Percentiles rank a stretch among this genome's conserved stretches.
phyloP scores from a whole-genome alignment of 768 basidiomycete genomes.

The Vishniacozyma victoriae region DNA sequence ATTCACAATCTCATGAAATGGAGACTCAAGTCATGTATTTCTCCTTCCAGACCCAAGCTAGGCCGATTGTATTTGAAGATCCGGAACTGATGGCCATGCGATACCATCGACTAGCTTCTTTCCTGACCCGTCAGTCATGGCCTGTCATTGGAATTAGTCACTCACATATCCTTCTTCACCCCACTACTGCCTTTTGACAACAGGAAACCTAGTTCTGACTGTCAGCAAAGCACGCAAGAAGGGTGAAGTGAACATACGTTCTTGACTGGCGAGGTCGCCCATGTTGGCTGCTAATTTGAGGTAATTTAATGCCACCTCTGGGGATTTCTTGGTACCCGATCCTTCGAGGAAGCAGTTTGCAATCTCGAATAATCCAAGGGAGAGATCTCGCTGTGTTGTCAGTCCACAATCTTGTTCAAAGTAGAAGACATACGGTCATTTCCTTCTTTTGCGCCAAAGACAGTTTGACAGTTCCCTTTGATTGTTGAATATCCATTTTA shows the following conservation, averaged over 20 bases:
- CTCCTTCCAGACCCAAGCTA: conserved; percentile 46
- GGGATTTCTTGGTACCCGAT: conserved; percentile 41
- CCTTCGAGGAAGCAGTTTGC: conserved; percentile 43
- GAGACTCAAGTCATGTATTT: conserved; percentile 25
- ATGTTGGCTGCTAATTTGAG: conserved; percentile 37
- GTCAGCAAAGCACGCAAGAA: background rate
- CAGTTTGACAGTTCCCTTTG: conserved; percentile 14
- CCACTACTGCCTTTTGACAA: conserved; percentile 39
- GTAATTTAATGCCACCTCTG: conserved; percentile 39
- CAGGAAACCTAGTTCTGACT: conserved; percentile 40
- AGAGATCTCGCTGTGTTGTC: conserved; percentile 34
- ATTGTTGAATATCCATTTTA: conserved; percentile 21
- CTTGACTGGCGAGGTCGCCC: conserved; percentile 43
- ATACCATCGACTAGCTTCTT: conserved; percentile 46
- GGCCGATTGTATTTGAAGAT: conserved; percentile 31
- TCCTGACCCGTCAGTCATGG: conserved; percentile 12
- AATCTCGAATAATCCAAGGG: conserved; percentile 43
- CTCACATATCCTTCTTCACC: conserved; percentile 46
- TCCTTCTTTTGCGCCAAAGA: conserved; percentile 18
- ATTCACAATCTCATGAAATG: background rate
- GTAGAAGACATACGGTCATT: conserved; percentile 22
- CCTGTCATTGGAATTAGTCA: background rate
- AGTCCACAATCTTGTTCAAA: background rate
- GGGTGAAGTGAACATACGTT: conserved; percentile 28
- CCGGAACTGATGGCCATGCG: conserved; percentile 43